These are phyloP conservation scores for Calonectria fujianensis DNA, from an alignment of 2,329 filamentous ascomycete genomes.

Conservation along the genomic window DNA sequence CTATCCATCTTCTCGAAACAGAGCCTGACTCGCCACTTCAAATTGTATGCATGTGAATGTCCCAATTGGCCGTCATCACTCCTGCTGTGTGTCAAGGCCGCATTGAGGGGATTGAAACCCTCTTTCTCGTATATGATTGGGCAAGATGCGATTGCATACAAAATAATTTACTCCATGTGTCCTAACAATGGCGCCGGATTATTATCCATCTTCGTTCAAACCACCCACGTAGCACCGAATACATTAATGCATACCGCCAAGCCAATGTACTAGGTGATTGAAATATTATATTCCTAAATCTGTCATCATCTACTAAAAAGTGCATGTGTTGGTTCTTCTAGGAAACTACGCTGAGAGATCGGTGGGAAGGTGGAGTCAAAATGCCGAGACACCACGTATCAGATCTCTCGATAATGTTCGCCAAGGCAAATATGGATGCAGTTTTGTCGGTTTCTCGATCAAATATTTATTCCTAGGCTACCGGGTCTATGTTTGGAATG, in stretches of 20 bases:
- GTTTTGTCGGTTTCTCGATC: background rate
- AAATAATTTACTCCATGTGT: background rate
- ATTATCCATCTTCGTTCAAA: background rate
- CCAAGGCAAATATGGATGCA: background rate
- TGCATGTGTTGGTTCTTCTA: background rate
- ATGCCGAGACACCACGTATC: conserved; percentile 19
- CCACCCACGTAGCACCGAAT: background rate
- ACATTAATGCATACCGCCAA: background rate
- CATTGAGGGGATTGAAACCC: background rate
- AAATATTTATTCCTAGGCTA: background rate
- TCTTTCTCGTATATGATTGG: background rate
- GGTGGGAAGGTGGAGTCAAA: background rate
- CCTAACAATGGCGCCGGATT: background rate
- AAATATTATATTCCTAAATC: background rate
- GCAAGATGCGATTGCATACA: background rate
- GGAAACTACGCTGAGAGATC: background rate
- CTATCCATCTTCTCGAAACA: background rate
- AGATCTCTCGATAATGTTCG: background rate
- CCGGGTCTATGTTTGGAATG: background rate
- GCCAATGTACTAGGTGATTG: background rate
- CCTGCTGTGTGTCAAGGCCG: background rate
- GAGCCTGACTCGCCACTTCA: background rate
- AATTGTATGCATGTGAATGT: background rate
- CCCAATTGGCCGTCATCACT: background rate
- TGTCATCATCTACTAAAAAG: background rate